Conservation (phyloP, 345 rosid genomes). For the Physaria fendleri region DNA sequence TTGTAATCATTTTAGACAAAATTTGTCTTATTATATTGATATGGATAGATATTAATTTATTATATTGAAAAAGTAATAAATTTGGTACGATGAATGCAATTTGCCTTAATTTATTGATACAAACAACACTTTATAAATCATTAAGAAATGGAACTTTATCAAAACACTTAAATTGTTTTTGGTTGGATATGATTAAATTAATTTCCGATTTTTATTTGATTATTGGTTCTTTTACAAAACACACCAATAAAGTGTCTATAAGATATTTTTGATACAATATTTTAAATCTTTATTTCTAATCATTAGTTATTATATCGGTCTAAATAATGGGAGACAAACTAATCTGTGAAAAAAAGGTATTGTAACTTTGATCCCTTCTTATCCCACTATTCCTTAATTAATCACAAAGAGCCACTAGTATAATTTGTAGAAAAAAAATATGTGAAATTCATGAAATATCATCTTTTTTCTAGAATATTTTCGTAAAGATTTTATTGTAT, state of each 20-base stretch:
- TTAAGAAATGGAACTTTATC: not conserved
- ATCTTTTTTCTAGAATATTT: too few relatives aligned
- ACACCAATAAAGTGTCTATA: not conserved
- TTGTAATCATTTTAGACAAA: not conserved
- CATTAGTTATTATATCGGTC: slow-evolving; percentile 17
- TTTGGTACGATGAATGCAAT: not conserved
- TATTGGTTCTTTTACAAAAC: slow-evolving; percentile 3
- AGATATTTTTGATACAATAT: slow-evolving; percentile 2
- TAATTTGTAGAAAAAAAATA: not conserved
- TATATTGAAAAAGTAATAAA: not conserved
- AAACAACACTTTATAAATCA: not conserved
- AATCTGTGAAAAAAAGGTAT: not conserved
- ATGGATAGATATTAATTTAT: not conserved
- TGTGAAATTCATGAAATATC: not conserved
- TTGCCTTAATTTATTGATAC: slow-evolving; percentile 1
- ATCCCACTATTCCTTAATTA: not conserved
- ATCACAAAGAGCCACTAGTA: not conserved
- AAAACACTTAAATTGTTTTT: slow-evolving; percentile 9
- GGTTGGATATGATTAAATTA: slow-evolving; percentile 17
- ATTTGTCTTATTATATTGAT: slow-evolving; percentile 4
- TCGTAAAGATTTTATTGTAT: too few relatives aligned
- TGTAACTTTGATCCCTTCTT: slow-evolving; percentile 10
- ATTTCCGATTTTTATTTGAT: not conserved
- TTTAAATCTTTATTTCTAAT: not conserved
- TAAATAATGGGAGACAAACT: slow-evolving; percentile 8